Evolutionary conservation across 1,139 yeast genomes (phyloP), one percentile per base, ranked within the genome.

Genomic region (Pneumocystis jirovecii): DNA sequence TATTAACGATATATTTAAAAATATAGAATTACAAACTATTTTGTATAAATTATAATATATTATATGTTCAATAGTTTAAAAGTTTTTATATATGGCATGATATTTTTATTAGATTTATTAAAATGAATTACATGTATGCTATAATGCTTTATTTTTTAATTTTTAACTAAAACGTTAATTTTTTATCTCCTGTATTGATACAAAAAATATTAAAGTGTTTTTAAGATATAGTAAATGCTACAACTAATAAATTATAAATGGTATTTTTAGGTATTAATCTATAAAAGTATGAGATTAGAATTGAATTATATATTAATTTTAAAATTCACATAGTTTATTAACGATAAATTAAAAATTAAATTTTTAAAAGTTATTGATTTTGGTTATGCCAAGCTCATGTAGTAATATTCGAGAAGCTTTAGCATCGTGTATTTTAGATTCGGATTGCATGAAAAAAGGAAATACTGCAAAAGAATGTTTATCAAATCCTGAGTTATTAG

Each of bases 391-490:
- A 25, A 50, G 34, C 25, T 50, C 57, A 50, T 50, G 57, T 50
- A 50, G 63, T 63, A 63, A 63, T 31, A 65, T 65, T 31, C 65
- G 66, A n/a, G 64, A 65, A 19, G 66, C 66, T 19, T 61, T 65
- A 45, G 66, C 65, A 25, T 59, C 60, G 5, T 65, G 66, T 40
- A 44, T 65, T 42, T 65, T 57, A 62, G 45, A 63, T 29, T 65
- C 66, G 8, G 66, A 65, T 60, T 65, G 66, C 50, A 65, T 65
- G 64, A 63, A 63, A 60, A 63, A 63, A 15, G 66, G 98, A 69
- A 82, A 93, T 75, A 88, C 90, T 1, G 98, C 98, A 3, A 86
- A 88, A 70, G 86, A 89, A 68, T 93, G 98, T 74, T 76, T 91
- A 35, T 86, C 87, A 61, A 81, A 90, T 69, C 96, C 96, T 0